Percentiles rank a stretch among this genome's conserved stretches.
Evolutionary conservation across 495 filamentous ascomycete species (phyloP).

Genomic region (Xylaria scruposa): DNA sequence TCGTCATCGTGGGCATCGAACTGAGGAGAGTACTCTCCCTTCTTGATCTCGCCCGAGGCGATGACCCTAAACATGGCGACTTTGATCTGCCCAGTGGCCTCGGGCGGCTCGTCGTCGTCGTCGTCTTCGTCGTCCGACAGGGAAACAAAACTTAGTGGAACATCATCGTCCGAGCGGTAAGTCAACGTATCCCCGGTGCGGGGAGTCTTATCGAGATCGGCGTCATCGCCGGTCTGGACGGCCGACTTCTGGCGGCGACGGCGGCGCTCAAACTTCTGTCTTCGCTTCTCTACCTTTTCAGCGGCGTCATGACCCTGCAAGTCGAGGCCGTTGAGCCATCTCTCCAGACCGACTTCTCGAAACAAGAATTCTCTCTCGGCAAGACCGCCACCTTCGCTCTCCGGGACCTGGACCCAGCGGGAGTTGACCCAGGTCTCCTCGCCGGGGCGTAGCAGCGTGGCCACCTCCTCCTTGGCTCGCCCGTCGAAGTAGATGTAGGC

Average conservation of each 20-base stretch:
- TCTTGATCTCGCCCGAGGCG: slow-evolving; percentile 95
- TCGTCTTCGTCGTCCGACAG: slow-evolving; percentile 84
- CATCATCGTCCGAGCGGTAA: slow-evolving; percentile 75
- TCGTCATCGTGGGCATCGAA: slow-evolving; percentile 97
- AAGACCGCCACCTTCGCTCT: slow-evolving; percentile 88
- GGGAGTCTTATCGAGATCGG: slow-evolving; percentile 55
- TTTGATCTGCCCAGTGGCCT: slow-evolving; percentile 97
- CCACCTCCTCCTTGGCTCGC: slow-evolving; percentile 93
- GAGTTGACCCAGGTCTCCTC: slow-evolving; percentile 99
- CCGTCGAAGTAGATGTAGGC: slow-evolving; percentile 99
- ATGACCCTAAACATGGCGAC: slow-evolving; percentile 95
- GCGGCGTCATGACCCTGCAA: slow-evolving; percentile 84
- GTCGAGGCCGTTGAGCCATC: slow-evolving; percentile 94
- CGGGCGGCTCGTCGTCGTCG: slow-evolving; percentile 87
- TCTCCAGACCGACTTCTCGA: slow-evolving; percentile 93
- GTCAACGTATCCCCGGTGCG: slow-evolving; percentile 65
- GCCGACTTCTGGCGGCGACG: slow-evolving; percentile 68
- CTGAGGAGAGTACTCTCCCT: slow-evolving; percentile 96
- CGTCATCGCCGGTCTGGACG: slow-evolving; percentile 55
- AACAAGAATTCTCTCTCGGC: slow-evolving; percentile 98
- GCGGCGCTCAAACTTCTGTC: slow-evolving; percentile 88
- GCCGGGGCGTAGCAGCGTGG: slow-evolving; percentile 87
- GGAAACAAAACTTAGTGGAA: slow-evolving; percentile 73
- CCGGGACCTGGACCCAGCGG: slow-evolving; percentile 92
- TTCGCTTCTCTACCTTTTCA: slow-evolving; percentile 84